These are phyloP conservation scores for Atkinsonella texensis DNA, from an alignment of 2,329 filamentous ascomycete genomes.

Conservation along the genomic window DNA sequence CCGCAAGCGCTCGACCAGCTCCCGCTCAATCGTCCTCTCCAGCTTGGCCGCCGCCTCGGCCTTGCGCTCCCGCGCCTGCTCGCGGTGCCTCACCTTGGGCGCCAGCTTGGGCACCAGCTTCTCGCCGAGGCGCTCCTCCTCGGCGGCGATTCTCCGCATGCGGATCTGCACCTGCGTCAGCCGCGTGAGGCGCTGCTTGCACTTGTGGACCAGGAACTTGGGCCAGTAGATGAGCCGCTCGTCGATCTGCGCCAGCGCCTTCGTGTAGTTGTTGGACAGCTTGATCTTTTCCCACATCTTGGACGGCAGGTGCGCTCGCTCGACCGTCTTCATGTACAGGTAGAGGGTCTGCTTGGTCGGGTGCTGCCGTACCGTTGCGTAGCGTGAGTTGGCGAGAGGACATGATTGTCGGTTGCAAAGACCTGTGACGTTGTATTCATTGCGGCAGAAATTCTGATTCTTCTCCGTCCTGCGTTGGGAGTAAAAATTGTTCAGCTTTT, in stretches of 20 bases:
- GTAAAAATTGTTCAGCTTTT: constrained; percentile 22
- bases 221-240: constrained; percentile 84
- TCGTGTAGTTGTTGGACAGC: constrained; percentile 78
- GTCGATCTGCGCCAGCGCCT: constrained; percentile 80
- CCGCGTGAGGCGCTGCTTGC: constrained; percentile 88
- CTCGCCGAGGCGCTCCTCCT: constrained; percentile 84
- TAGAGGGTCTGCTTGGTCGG: constrained; percentile 74
- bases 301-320: constrained; percentile 75
- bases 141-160: constrained; percentile 68
- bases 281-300: constrained; percentile 94
- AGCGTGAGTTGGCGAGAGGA: constrained; percentile 80
- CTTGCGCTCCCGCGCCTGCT: constrained; percentile 64
- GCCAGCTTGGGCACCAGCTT: constrained; percentile 78
- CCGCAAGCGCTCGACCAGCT: constrained; percentile 80
- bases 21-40: constrained; percentile 88
- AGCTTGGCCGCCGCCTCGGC: constrained; percentile 81
- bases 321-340: constrained; percentile 92
- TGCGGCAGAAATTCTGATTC: constrained; percentile 86
- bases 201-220: constrained; percentile 86
- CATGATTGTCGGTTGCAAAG: constrained; percentile 82
- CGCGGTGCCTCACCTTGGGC: constrained; percentile 72
- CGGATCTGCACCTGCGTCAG: constrained; percentile 83
- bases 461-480: constrained; percentile 54
- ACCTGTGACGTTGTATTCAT: constrained; percentile 79
- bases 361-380: constrained; percentile 81